Conservation (phyloP, 1,139 yeast species). For the Pichia sp. region DNA sequence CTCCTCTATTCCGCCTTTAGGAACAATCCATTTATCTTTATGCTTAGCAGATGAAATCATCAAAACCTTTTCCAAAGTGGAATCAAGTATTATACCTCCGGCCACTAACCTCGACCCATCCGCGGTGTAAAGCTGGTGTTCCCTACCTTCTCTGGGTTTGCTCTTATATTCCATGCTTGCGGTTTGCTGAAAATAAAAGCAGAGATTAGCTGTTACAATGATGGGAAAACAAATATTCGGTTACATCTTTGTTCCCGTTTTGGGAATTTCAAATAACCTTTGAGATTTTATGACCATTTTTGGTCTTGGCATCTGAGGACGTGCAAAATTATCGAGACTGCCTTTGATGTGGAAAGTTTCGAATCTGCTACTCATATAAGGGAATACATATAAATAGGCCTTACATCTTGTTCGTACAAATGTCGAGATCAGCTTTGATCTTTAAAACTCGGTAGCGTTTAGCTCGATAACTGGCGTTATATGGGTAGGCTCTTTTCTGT, state of each 20-base stretch:
- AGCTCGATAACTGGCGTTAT: no score
- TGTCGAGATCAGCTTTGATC: no score
- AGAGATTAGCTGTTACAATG: no score
- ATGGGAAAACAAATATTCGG: no score
- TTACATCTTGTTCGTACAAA: no score
- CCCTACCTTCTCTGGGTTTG: slow-evolving; percentile 10
- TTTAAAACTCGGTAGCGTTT: no score
- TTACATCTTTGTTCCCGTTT: not conserved
- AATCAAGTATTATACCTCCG: slow-evolving; percentile 74
- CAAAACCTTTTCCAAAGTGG: slow-evolving; percentile 50
- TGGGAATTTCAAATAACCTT: not conserved
- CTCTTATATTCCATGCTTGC: not conserved
- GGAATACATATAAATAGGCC: no score
- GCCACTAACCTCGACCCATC: slow-evolving; percentile 71
- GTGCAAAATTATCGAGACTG: no score
- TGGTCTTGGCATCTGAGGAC: no score
- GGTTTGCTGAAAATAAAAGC: not conserved
- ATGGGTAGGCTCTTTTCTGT: no score
- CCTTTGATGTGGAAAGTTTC: no score
- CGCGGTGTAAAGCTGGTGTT: slow-evolving; percentile 6
- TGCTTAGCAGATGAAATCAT: slow-evolving; percentile 70
- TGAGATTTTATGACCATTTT: not conserved
- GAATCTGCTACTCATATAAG: no score
- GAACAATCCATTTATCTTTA: slow-evolving; percentile 71
- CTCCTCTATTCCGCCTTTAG: slow-evolving; percentile 90